Evolutionary conservation across 371 early-diverging fungal genomes (phyloP), one percentile per base, ranked within the genome.

Genomic region (Gilbertella persicaria): DNA sequence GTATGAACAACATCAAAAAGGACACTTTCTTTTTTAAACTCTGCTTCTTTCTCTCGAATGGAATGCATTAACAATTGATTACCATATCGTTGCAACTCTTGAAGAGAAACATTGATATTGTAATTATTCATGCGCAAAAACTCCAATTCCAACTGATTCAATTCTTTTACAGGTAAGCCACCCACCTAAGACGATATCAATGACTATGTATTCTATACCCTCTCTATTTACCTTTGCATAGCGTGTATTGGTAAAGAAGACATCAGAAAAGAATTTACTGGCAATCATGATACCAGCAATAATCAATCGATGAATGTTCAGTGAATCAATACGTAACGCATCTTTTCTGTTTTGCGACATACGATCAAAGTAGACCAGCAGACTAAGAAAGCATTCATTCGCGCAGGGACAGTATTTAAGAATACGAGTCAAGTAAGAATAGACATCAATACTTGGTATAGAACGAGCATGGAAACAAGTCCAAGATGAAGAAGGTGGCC

Each of bases 91-190:
- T 96, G 94, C n/a, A 96, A 72, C 52, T 90, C 85, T 20, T 86
- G 86, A 9, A 84, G 76, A n/a, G 81, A 70, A 28, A 88, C 85
- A 50, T 84, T 78, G 9, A 96, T 73, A 25, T 83, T 77, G 81
- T 92, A 95, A 50, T 91, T 80, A 53, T 83, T 79, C 19, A 55
- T 36, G n/a, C 41, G 24, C 19, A 96, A 74, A 55, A 95, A 92
- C 68, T 94, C 90, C 16, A 95, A 63, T 66, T 96, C 96, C 50
- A 96, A 75, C 36, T 73, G 75, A 75, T 98, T 98, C 43, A 98
- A 75, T 73, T 98, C 98, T 49, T 79, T 71, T 3, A 92, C 83
- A 5, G 94, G 86, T 12, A 98, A 69, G 10, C 98, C 98, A 55
- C 98, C 98, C 28, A 98, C 97, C 89, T 89, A 73, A 46, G n/a